Evolutionary conservation across 306 rosid species (phyloP).

Genomic region (Vigna reflexopilosa): DNA sequence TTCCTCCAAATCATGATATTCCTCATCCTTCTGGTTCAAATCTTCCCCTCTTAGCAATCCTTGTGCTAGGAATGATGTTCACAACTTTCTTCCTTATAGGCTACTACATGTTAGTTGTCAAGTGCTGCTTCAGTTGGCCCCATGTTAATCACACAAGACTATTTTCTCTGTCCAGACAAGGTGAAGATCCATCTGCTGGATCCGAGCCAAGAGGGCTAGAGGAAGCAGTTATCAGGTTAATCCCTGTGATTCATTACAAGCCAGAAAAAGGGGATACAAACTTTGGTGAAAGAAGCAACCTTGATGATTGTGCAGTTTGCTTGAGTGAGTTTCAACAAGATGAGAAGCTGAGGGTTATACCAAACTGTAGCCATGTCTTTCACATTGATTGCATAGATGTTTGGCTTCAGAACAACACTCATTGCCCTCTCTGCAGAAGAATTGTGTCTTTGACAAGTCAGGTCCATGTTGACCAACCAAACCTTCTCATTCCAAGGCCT

Average conservation of each 20-base stretch:
- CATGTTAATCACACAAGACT: slow-evolving; percentile 55
- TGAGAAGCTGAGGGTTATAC: slow-evolving; percentile 75
- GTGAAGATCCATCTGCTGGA: slow-evolving; percentile 41
- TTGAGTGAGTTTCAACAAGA: slow-evolving; percentile 69
- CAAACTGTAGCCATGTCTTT: slow-evolving; percentile 72
- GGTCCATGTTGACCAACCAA: slow-evolving; percentile 32
- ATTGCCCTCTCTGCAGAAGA: slow-evolving; percentile 85
- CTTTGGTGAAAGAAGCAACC: slow-evolving; percentile 1
- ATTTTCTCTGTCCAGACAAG: slow-evolving; percentile 50
- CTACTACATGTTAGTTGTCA: slow-evolving; percentile 79
- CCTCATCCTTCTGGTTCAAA: slow-evolving; percentile 40
- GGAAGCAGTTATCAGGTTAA: slow-evolving; percentile 63
- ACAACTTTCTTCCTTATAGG: slow-evolving; percentile 67
- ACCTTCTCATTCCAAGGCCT: slow-evolving; percentile 50
- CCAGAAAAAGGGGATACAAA: slow-evolving; percentile 38
- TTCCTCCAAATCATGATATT: neutral
- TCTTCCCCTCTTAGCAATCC: slow-evolving; percentile 62
- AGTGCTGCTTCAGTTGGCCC: slow-evolving; percentile 77
- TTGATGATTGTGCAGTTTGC: slow-evolving; percentile 72
- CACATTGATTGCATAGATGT: slow-evolving; percentile 88
- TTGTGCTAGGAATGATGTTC: slow-evolving; percentile 65
- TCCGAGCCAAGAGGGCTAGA: slow-evolving; percentile 58
- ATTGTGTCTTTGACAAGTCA: slow-evolving; percentile 52
- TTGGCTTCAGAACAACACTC: slow-evolving; percentile 80
- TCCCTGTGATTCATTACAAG: slow-evolving; percentile 67